phyloP scores from a whole-genome alignment of 2,329 filamentous ascomycete species.

The Alternaria gaisen region DNA sequence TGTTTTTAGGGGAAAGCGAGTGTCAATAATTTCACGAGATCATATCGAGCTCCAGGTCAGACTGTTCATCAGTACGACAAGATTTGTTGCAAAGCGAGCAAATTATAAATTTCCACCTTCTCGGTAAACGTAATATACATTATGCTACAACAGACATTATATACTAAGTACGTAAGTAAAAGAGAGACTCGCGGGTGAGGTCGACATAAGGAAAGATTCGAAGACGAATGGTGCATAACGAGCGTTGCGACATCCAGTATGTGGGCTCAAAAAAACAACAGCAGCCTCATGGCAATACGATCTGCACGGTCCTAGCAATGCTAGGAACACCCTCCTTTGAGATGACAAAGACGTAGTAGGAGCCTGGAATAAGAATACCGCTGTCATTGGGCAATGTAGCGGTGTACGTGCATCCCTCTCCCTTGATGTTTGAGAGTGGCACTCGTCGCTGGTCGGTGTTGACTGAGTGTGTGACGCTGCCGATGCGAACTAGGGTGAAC shows the following conservation, averaged over 20 bases:
- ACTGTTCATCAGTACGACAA: neutral
- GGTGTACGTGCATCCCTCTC: slow-evolving; percentile 17
- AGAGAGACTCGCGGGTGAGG: slow-evolving; percentile 1
- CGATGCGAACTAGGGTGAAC: slow-evolving; percentile 34
- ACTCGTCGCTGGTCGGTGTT: slow-evolving; percentile 41
- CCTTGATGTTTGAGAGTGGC: slow-evolving; percentile 24
- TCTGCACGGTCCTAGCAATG: slow-evolving; percentile 30
- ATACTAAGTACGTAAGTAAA: neutral
- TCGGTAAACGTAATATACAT: neutral
- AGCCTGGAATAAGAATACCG: slow-evolving; percentile 34
- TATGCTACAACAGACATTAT: slow-evolving; percentile 1
- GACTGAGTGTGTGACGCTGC: slow-evolving; percentile 40
- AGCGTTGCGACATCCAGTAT: slow-evolving; percentile 3
- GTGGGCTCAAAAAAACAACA: neutral
- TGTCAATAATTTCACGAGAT: neutral
- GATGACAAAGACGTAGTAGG: slow-evolving; percentile 37
- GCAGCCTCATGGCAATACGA: slow-evolving; percentile 20
- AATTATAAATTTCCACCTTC: neutral
- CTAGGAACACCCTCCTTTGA: slow-evolving; percentile 32
- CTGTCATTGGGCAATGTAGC: slow-evolving; percentile 33
- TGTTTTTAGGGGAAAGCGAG: neutral
- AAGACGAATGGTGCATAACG: neutral
- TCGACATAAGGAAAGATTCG: neutral
- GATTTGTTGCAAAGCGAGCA: neutral
- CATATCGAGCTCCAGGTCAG: neutral